Evolutionary conservation across 768 basidiomycete genomes (phyloP).

Genomic region (Trametes maxima): DNA sequence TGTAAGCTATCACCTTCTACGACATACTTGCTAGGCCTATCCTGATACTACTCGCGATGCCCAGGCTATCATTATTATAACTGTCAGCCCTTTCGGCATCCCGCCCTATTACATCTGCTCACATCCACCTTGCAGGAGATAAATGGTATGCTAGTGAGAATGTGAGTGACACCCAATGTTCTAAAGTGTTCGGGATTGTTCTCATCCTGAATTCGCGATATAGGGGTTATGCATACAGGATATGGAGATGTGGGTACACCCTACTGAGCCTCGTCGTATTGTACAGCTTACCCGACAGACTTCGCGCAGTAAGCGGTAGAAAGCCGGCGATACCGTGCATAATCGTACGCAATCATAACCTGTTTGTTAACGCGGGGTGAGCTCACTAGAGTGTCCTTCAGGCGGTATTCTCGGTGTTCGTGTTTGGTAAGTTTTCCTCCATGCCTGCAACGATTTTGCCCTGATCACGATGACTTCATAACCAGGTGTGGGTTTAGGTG

Average conservation of each 20-base stretch:
- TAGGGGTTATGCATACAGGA: slow-evolving; percentile 17
- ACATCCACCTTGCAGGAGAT: not conserved
- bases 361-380: not conserved
- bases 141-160: slow-evolving; percentile 1
- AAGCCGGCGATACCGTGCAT: not conserved
- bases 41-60: not conserved
- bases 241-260: slow-evolving; percentile 9
- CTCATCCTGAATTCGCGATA: not conserved
- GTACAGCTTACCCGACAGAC: too few species aligned
- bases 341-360: not conserved
- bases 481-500: not conserved
- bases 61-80: slow-evolving; percentile 6
- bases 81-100: not conserved
- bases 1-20: not conserved
- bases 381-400: not conserved
- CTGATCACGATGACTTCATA: not conserved
- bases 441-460: not conserved
- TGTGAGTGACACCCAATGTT: not conserved
- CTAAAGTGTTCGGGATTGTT: not conserved
- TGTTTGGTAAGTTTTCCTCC: not conserved
- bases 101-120: not conserved
- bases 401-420: not conserved
- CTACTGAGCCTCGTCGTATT: not conserved
- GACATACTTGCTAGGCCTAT: not conserved
- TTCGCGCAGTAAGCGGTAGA: not conserved